Evolutionary conservation across 441 rosid species (phyloP).

Genomic region (Erysimum pusillum): DNA sequence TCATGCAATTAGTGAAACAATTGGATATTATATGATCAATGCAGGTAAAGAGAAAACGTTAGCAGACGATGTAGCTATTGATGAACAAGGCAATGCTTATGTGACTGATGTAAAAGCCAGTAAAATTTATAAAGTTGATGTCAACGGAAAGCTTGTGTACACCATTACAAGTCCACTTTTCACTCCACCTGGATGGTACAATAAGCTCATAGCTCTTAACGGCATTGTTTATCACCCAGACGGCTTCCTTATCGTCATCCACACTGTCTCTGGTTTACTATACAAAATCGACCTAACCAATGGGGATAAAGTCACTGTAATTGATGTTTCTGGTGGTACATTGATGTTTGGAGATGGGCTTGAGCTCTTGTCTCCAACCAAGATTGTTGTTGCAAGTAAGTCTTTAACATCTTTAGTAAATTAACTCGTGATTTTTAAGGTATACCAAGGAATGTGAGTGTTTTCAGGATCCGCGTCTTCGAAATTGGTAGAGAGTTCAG

Average conservation of each 20-base stretch:
- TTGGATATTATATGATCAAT: too few relatives aligned
- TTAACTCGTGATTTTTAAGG: neutral
- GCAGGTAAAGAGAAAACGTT: slow-evolving; percentile 62
- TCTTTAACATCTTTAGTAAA: neutral
- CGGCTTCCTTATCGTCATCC: slow-evolving; percentile 79
- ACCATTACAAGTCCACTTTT: slow-evolving; percentile 68
- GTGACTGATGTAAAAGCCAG: slow-evolving; percentile 73
- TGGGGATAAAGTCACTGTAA: slow-evolving; percentile 57
- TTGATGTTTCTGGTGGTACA: slow-evolving; percentile 65
- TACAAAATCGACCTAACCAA: slow-evolving; percentile 64
- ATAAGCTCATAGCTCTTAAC: slow-evolving; percentile 59
- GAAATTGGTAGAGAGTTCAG: slow-evolving; percentile 77
- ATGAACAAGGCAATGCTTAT: slow-evolving; percentile 79
- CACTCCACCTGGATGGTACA: slow-evolving; percentile 72
- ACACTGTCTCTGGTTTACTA: slow-evolving; percentile 70
- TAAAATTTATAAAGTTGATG: slow-evolving; percentile 85
- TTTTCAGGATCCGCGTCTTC: slow-evolving; percentile 60
- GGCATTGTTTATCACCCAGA: slow-evolving; percentile 90
- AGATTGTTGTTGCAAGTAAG: slow-evolving; percentile 77
- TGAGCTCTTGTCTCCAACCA: slow-evolving; percentile 69
- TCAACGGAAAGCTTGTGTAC: slow-evolving; percentile 60
- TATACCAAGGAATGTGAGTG: neutral
- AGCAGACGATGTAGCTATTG: slow-evolving; percentile 87
- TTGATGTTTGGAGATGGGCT: slow-evolving; percentile 81
- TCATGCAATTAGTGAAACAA: too few relatives aligned